Evolutionary conservation across 2,329 filamentous ascomycete genomes (phyloP), one percentile per base, ranked within the genome.

Genomic region (Nemania sp.): DNA sequence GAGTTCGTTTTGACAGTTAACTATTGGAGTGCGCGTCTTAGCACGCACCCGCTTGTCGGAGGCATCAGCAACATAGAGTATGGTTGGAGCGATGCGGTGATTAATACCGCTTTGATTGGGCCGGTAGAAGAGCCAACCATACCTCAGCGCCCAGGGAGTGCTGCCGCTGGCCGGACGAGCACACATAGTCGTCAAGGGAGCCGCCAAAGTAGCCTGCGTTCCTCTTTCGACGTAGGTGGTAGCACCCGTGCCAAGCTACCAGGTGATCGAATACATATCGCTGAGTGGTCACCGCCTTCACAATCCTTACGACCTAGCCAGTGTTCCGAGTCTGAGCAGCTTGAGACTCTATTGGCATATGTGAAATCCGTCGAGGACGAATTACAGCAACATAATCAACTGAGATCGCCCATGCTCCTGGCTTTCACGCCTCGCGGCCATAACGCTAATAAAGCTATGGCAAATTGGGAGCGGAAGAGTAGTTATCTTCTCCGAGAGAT

Each of bases 31-130:
- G 95, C 96, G 2, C 89, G 96, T 59, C 85, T 98, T 35, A 97
- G 94, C 76, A 98, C 97, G 70, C 94, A 98, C 77, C 96, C 96
- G 2, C 84, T 99, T 35, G 88, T 95, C 38, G 96, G 96, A 65
- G 95, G 94, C 64, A 92, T 99, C 73, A 97, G 93, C 81, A 99
- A 98, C 79, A 92, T 98, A 73, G 96, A 99, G 79, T 98, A 98
- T 77, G 96, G 96, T 61, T 99, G 96, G 96, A 93, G 93, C 73
- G 93, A 97, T 47, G 85, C 86, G 22, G 90, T 98, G 68, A 90
- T 98, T 75, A 89, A 88, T 73, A 88, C 84, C 62, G 81, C 85
- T 8, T 80, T 88, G 1, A 83, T 89, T 3, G 80, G 77, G 4
- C 84, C 85, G 27, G 85, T 88, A 73, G 85, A 86, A 67, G 86